A percentile compares a stretch with the other conserved stretches of the same genome.
phyloP scores from a whole-genome alignment of 2,329 filamentous ascomycete genomes.

The Penicillium brevicompactum region DNA sequence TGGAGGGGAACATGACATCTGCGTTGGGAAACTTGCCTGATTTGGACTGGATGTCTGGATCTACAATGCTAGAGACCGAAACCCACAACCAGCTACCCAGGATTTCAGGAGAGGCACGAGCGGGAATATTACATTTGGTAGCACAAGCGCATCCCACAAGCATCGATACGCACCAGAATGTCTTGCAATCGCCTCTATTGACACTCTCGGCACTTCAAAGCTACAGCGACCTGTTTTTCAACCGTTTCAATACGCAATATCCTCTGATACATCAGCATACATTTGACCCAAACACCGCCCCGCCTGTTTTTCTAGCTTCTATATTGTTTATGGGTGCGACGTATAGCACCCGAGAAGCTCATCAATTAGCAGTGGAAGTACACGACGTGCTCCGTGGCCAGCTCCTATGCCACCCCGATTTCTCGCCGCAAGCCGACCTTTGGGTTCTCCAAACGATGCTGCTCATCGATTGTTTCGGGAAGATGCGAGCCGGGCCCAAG shows the following conservation, averaged over 20 bases:
- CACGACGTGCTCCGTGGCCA: slow-evolving; percentile 62
- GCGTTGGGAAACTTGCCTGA: slow-evolving; percentile 14
- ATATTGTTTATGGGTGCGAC: slow-evolving; percentile 64
- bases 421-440: slow-evolving; percentile 60
- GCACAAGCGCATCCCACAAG: slow-evolving; percentile 52
- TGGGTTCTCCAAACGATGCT: slow-evolving; percentile 65
- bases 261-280: slow-evolving; percentile 62
- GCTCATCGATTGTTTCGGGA: slow-evolving; percentile 66
- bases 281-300: slow-evolving; percentile 54
- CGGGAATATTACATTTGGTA: slow-evolving; percentile 53
- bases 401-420: slow-evolving; percentile 61
- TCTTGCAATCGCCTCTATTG: slow-evolving; percentile 55
- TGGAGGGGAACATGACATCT: background rate
- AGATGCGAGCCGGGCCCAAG: slow-evolving; percentile 63
- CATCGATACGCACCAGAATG: slow-evolving; percentile 51
- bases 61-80: slow-evolving; percentile 9
- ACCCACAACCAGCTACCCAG: slow-evolving; percentile 21
- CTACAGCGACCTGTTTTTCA: slow-evolving; percentile 63
- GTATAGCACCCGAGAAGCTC: slow-evolving; percentile 60
- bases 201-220: slow-evolving; percentile 55
- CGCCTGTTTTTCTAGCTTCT: slow-evolving; percentile 57
- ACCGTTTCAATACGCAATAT: slow-evolving; percentile 62
- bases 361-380: slow-evolving; percentile 63
- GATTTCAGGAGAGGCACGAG: slow-evolving; percentile 37
- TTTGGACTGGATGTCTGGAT: slow-evolving; percentile 34